phyloP scores from a whole-genome alignment of 306 rosid genomes.

The Cicer chorassanicum region DNA sequence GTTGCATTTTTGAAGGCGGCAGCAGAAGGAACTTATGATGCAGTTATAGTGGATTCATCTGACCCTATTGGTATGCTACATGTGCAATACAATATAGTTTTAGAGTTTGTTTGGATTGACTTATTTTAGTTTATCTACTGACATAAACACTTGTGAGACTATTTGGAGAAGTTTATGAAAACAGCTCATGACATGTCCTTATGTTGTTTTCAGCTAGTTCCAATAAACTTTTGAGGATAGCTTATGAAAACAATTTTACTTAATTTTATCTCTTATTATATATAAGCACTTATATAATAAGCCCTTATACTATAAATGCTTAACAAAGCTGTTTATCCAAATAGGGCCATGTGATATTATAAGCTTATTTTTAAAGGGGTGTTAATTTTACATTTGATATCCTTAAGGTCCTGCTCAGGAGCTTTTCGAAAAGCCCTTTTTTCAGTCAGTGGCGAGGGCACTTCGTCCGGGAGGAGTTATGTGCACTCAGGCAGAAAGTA shows the following conservation, averaged over 20 bases:
- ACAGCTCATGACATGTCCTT: too few relatives aligned
- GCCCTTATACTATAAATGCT: too few relatives aligned
- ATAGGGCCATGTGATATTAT: constrained; percentile 18
- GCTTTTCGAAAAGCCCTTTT: constrained; percentile 96
- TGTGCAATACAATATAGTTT: background rate
- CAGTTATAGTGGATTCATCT: constrained; percentile 94
- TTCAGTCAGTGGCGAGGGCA: constrained; percentile 75
- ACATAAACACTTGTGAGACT: too few relatives aligned
- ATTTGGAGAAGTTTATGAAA: too few relatives aligned
- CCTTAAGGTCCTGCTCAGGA: constrained; percentile 94
- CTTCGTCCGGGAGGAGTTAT: constrained; percentile 98
- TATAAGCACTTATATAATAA: too few relatives aligned
- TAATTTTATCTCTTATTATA: too few relatives aligned
- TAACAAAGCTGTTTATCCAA: too few relatives aligned
- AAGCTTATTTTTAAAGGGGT: constrained; percentile 6
- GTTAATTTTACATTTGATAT: constrained; percentile 39
- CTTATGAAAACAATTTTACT: too few relatives aligned
- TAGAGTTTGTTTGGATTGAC: too few relatives aligned
- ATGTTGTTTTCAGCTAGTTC: too few relatives aligned
- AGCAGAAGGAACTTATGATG: constrained; percentile 93
- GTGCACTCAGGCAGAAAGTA: constrained; percentile 98
- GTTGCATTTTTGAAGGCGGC: constrained; percentile 89
- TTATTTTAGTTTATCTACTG: too few relatives aligned
- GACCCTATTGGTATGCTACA: constrained; percentile 84
- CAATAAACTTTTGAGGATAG: too few relatives aligned